Percentiles rank a stretch among this genome's conserved stretches.
Evolutionary conservation across 73 alveolate species (phyloP).

Genomic region (Paramecium caudatum): DNA sequence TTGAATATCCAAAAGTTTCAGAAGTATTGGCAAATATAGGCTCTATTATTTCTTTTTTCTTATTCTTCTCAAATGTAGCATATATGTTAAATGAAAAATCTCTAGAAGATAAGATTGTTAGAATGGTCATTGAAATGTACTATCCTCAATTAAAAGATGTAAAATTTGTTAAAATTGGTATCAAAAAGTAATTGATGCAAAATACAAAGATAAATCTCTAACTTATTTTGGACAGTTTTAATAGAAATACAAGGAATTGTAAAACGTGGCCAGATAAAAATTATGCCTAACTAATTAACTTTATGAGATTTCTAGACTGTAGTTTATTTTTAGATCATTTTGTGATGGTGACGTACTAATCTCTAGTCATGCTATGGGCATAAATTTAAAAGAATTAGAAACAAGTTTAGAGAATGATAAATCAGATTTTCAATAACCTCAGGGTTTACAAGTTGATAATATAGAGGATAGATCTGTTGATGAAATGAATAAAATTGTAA

Average conservation of each 20-base stretch:
- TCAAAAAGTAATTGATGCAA: neutral
- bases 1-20: slow-evolving; percentile 38
- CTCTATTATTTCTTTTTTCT: slow-evolving; percentile 5
- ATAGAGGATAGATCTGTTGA: slow-evolving; percentile 7
- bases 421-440: slow-evolving; percentile 16
- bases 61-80: slow-evolving; percentile 46
- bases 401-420: neutral
- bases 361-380: neutral
- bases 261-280: neutral
- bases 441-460: slow-evolving; percentile 2
- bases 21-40: slow-evolving; percentile 52
- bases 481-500: no score
- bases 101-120: slow-evolving; percentile 10
- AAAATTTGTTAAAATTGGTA: neutral
- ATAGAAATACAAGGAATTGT: neutral
- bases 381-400: neutral
- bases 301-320: slow-evolving; percentile 52
- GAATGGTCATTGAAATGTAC: slow-evolving; percentile 31
- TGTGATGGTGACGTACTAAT: neutral
- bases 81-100: slow-evolving; percentile 6
- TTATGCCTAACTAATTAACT: neutral
- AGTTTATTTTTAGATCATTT: slow-evolving; percentile 7
- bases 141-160: slow-evolving; percentile 22
- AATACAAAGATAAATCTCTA: slow-evolving; percentile 18
- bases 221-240: neutral